Percentiles rank a stretch among this genome's conserved stretches.
These are phyloP conservation scores for Aspergillus cavernicola DNA, from an alignment of 495 filamentous ascomycete species.

Conservation along the genomic window DNA sequence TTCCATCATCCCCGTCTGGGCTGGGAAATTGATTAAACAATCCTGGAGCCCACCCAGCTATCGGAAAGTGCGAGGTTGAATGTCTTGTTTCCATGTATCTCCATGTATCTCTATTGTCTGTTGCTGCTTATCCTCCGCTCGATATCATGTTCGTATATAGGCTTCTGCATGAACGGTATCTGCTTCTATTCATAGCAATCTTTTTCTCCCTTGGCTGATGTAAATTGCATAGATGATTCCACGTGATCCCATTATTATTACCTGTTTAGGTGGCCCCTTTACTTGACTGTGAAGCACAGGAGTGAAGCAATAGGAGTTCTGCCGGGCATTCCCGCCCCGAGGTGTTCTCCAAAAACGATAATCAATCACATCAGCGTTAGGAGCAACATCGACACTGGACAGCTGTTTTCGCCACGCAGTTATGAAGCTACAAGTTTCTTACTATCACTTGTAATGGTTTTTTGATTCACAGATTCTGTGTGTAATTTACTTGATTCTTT, in stretches of 20 bases:
- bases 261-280: constrained; percentile 22
- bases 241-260: no score
- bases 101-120: not conserved
- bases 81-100: not conserved
- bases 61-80: constrained; percentile 80
- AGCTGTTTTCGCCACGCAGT: constrained; percentile 5
- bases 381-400: not conserved
- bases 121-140: not conserved
- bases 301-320: no score
- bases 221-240: no score
- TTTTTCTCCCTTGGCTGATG: no score
- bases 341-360: constrained; percentile 12
- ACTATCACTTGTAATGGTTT: constrained; percentile 6
- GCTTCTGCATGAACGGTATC: constrained; percentile 1
- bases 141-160: constrained; percentile 15
- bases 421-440: constrained; percentile 5
- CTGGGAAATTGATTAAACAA: constrained; percentile 75
- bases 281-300: no score
- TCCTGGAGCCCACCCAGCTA: constrained; percentile 91
- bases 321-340: constrained; percentile 10
- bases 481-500: not conserved
- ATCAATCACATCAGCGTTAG: constrained; percentile 1
- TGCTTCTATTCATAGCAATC: not conserved
- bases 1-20: constrained; percentile 80
- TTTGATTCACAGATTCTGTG: not conserved